These are phyloP conservation scores for Colletotrichum tanaceti DNA, from an alignment of 2,329 filamentous ascomycete genomes.

Conservation along the genomic window DNA sequence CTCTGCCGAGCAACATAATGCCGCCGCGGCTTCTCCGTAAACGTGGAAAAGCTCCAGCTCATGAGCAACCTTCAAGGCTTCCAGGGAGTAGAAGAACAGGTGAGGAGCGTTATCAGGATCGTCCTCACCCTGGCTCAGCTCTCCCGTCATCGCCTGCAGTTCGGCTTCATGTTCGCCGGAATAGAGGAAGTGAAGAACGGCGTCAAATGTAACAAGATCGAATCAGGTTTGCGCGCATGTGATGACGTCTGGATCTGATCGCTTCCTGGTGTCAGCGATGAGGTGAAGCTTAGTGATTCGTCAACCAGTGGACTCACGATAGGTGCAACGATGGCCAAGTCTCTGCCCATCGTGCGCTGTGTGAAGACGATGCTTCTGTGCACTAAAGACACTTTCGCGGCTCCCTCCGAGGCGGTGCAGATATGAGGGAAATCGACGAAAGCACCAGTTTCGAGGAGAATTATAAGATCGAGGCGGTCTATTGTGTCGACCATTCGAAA, in stretches of 20 bases:
- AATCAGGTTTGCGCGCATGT: not conserved
- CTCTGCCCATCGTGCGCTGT: conserved; percentile 9
- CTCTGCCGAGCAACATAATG: not conserved
- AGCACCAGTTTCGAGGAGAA: not conserved
- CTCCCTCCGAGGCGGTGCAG: not conserved
- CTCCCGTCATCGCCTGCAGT: not conserved
- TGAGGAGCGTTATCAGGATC: not conserved
- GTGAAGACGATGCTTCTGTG: conserved; percentile 16
- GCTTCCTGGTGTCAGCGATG: not conserved
- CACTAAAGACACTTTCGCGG: not conserved
- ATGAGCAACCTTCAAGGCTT: conserved; percentile 8
- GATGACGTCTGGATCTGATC: not conserved
- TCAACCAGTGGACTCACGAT: not conserved
- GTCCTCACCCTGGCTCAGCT: not conserved
- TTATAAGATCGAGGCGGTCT: conserved; percentile 8
- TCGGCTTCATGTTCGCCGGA: conserved; percentile 16
- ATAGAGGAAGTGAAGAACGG: conserved; percentile 20
- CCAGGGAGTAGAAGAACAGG: conserved; percentile 15
- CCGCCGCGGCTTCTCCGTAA: conserved; percentile 7
- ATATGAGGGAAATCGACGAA: not conserved
- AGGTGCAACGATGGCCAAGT: not conserved
- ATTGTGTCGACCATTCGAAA: not conserved
- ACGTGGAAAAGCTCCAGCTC: not conserved
- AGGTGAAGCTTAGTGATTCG: not conserved
- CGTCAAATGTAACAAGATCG: not conserved